Evolutionary conservation across 495 filamentous ascomycete species (phyloP), one percentile per base, ranked within the genome.

Genomic region (Annulohypoxylon maeteangense): DNA sequence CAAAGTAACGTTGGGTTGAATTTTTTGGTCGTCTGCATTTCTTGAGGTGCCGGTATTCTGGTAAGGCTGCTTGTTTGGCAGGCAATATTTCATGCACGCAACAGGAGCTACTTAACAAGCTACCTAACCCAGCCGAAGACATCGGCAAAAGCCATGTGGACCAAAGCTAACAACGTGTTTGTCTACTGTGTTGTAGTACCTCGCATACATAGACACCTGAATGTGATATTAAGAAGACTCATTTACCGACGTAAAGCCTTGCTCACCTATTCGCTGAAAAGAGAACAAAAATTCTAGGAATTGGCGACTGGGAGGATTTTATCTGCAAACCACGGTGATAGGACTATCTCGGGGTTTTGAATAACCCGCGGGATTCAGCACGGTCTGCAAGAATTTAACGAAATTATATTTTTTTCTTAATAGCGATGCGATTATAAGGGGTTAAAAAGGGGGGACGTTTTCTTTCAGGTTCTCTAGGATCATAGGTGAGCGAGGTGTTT

Each of bases 101-200:
- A 73, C 65, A 66, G 47, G 62, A 66, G 70, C 65, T 69, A n/a
- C n/a, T n/a, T n/a, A 73, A 58, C 16, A 62, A 65, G 56, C 61
- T 68, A 69, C 65, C 70, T 68, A 61, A 68, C 70, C 70, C 70
- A 73, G 70, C 70, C 70, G 65, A 73, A 69, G 23, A 54, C 45
- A 36, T 38, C 70, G 53, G 54, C 40, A 69, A 66, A 38, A 65
- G 16, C 70, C 65, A 73, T 73, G 70, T 73, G 70, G 70, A 65
- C 29, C 62, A 58, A 62, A 67, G 20, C 47, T 48, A 62, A 66
- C 42, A 62, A 66, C 42, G 32, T 51, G 57, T 56, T 48, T 71
- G 40, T 42, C 48, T 50, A 51, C 47, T 47, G 40, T 44, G 40
- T 18, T 44, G 16, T 47, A 60, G 51, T 58, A 58, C 50, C 50